These are phyloP conservation scores for Blastobotrys malaysiensis DNA, from an alignment of 1,139 yeast genomes.

Conservation along the genomic window DNA sequence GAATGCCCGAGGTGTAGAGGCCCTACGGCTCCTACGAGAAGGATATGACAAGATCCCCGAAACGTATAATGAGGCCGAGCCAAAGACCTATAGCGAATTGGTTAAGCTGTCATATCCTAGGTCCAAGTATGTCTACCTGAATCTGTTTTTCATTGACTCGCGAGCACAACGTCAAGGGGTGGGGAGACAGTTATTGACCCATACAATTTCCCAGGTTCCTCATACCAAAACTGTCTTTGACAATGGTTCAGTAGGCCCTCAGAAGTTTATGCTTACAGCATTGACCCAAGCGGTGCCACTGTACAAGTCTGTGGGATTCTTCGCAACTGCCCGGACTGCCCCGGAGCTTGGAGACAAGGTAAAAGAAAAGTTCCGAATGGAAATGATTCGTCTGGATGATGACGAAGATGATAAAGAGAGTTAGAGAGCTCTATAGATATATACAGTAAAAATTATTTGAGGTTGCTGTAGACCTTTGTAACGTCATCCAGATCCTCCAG, in stretches of 20 bases:
- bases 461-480: conserved; percentile 63
- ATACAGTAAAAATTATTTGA: conserved; percentile 14
- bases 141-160: not conserved
- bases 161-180: not conserved
- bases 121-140: not conserved
- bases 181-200: not conserved
- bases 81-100: not conserved
- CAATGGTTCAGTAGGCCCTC: not conserved
- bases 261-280: not conserved
- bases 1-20: conserved; percentile 2
- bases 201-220: not conserved
- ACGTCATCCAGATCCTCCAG: conserved; percentile 79
- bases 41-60: not conserved
- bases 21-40: not conserved
- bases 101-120: not conserved
- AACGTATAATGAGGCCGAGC: not conserved
- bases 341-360: not conserved
- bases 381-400: not conserved
- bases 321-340: not conserved
- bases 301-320: not conserved
- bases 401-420: too few species aligned
- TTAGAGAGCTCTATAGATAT: not conserved
- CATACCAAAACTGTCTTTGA: not conserved
- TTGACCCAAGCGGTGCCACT: not conserved
- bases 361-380: not conserved